Conservation (phyloP, 2,329 filamentous ascomycete genomes). For the Cordyceps javanica region DNA sequence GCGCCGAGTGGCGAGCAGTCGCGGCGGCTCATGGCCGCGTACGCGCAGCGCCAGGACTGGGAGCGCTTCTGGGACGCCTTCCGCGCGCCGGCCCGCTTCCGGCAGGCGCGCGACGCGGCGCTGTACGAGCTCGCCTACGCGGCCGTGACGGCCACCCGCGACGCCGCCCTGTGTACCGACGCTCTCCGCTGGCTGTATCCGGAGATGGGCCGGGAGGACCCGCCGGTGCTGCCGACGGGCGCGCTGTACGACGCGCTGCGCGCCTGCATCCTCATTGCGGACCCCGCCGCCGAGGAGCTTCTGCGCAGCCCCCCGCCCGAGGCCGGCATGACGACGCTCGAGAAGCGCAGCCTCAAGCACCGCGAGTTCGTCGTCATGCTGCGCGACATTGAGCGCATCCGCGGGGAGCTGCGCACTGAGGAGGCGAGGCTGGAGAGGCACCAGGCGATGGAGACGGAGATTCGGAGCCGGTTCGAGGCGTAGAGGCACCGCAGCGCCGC, state of each 20-base stretch:
- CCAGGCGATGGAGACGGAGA: constrained; percentile 3
- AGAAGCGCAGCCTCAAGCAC: constrained; percentile 20
- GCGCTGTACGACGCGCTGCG: constrained; percentile 42
- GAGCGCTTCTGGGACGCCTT: constrained; percentile 56
- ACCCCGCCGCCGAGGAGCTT: constrained; percentile 40
- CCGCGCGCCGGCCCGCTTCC: constrained; percentile 46
- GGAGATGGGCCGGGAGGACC: constrained; percentile 53
- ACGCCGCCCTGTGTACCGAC: constrained; percentile 38
- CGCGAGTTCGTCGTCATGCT: constrained; percentile 28
- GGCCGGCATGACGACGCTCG: constrained; percentile 12
- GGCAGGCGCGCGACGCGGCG: constrained; percentile 39
- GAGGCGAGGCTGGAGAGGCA: constrained; percentile 3
- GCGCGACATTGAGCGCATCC: constrained; percentile 24
- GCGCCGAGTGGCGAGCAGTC: constrained; percentile 35
- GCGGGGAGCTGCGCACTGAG: not conserved
- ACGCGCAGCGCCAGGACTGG: constrained; percentile 45
- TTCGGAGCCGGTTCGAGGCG: constrained; percentile 2
- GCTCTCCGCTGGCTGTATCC: constrained; percentile 48
- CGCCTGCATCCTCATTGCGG: constrained; percentile 48
- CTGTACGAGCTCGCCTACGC: constrained; percentile 52
- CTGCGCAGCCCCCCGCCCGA: constrained; percentile 16
- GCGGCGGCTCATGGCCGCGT: constrained; percentile 38
- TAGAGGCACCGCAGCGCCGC: not conserved
- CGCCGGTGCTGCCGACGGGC: constrained; percentile 39
- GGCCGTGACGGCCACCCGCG: constrained; percentile 37